These are phyloP conservation scores for Baudoinia panamericana DNA, from an alignment of 495 filamentous ascomycete genomes.

Conservation along the genomic window DNA sequence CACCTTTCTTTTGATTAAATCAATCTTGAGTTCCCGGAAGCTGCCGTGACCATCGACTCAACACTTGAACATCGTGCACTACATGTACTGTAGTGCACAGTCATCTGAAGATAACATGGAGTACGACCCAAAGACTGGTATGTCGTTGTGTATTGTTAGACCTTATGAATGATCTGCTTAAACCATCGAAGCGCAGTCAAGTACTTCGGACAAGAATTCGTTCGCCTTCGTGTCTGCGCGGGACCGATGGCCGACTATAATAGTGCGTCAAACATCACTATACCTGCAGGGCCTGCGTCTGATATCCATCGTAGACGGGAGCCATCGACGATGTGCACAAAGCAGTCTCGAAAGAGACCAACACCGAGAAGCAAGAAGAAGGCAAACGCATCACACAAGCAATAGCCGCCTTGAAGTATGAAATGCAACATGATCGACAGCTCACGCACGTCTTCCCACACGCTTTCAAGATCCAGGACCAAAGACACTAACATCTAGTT, in stretches of 20 bases:
- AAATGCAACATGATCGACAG: slow-evolving; percentile 78
- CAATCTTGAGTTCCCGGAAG: too few species aligned
- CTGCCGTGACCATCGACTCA: too few species aligned
- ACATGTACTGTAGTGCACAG: too few species aligned
- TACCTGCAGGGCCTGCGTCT: slow-evolving; percentile 5
- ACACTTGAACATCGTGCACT: too few species aligned
- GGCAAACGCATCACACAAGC: slow-evolving; percentile 75
- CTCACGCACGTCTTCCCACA: slow-evolving; percentile 48
- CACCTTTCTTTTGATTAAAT: too few species aligned
- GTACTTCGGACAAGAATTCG: slow-evolving; percentile 67
- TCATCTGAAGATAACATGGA: background rate
- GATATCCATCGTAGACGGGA: slow-evolving; percentile 51
- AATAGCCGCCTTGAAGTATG: slow-evolving; percentile 79
- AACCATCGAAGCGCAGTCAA: slow-evolving; percentile 48
- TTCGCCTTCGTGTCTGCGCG: slow-evolving; percentile 74
- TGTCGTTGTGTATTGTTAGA: background rate
- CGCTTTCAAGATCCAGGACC: background rate
- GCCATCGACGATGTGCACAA: slow-evolving; percentile 90
- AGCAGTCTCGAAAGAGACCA: slow-evolving; percentile 46
- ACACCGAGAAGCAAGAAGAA: slow-evolving; percentile 54
- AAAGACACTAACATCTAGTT: background rate
- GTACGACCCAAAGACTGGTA: slow-evolving; percentile 5
- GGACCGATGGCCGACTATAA: slow-evolving; percentile 84
- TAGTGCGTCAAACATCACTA: slow-evolving; percentile 42
- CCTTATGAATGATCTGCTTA: background rate